Evolutionary conservation across 2,329 filamentous ascomycete genomes (phyloP).

Genomic region (Diaporthe sp.): DNA sequence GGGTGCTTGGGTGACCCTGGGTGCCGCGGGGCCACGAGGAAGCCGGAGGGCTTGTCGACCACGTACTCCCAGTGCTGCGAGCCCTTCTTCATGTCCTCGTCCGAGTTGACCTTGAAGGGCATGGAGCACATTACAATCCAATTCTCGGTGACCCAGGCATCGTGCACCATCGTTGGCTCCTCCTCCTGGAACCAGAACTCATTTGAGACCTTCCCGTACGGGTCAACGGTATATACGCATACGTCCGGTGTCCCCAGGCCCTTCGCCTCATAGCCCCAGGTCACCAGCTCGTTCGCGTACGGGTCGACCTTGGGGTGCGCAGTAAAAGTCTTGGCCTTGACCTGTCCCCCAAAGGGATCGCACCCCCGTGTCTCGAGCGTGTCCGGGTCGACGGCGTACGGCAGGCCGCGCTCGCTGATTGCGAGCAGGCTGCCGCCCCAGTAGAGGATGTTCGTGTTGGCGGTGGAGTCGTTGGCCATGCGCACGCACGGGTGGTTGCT

Average conservation of each 20-base stretch:
- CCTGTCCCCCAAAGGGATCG: constrained; percentile 59
- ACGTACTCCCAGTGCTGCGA: constrained; percentile 3
- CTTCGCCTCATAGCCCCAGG: constrained; percentile 58
- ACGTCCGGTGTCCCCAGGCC: constrained; percentile 56
- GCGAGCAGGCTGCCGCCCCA: constrained; percentile 63
- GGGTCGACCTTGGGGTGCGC: constrained; percentile 60
- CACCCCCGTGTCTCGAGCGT: constrained; percentile 58
- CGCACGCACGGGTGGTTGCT: constrained; percentile 54
- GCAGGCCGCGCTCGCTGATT: constrained; percentile 62
- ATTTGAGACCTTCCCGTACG: constrained; percentile 50
- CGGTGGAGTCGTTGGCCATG: constrained; percentile 50
- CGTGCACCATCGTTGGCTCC: constrained; percentile 57
- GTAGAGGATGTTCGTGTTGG: constrained; percentile 67
- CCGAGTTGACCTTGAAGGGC: constrained; percentile 1
- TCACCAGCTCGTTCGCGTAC: constrained; percentile 55
- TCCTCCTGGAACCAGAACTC: constrained; percentile 49
- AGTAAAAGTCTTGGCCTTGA: constrained; percentile 55
- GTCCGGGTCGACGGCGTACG: constrained; percentile 56
- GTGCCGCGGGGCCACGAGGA: neutral
- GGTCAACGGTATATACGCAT: constrained; percentile 51
- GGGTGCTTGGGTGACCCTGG: neutral
- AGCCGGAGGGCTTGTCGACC: neutral
- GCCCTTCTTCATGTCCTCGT: constrained; percentile 2
- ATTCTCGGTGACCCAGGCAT: constrained; percentile 58
- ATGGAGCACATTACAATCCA: constrained; percentile 48